phyloP scores from a whole-genome alignment of 2,329 filamentous ascomycete genomes.

The Ceratocystis lukuohia region DNA sequence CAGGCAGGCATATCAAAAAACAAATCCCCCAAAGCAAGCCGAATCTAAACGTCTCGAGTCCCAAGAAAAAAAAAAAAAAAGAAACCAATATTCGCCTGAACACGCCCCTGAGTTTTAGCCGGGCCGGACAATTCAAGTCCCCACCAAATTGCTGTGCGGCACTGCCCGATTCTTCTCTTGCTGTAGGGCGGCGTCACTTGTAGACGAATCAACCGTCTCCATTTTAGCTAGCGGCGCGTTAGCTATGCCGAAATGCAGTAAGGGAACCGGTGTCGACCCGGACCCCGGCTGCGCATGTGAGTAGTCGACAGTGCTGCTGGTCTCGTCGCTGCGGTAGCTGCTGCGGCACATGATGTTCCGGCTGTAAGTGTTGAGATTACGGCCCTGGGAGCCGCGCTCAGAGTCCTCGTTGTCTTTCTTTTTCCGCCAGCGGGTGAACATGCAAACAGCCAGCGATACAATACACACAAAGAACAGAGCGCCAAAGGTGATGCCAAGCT shows the following conservation, averaged over 20 bases:
- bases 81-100: neutral
- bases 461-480: conserved; percentile 14
- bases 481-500: conserved; percentile 21
- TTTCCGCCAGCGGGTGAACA: conserved; percentile 18
- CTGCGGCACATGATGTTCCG: conserved; percentile 4
- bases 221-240: conserved; percentile 4
- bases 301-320: neutral
- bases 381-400: neutral
- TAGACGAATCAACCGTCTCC: conserved; percentile 5
- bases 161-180: neutral
- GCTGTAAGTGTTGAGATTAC: neutral
- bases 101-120: neutral
- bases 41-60: neutral
- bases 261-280: conserved; percentile 7
- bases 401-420: conserved; percentile 10
- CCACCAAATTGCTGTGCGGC: neutral
- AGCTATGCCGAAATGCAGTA: neutral
- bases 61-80: conserved; percentile 5
- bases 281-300: neutral
- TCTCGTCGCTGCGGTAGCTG: conserved; percentile 3
- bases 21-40: neutral
- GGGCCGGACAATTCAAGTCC: neutral
- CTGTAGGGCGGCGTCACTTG: neutral
- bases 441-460: conserved; percentile 15
- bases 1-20: neutral